Evolutionary conservation across 2,329 filamentous ascomycete species (phyloP), one percentile per base, ranked within the genome.

Genomic region (Sporothrix luriei): DNA sequence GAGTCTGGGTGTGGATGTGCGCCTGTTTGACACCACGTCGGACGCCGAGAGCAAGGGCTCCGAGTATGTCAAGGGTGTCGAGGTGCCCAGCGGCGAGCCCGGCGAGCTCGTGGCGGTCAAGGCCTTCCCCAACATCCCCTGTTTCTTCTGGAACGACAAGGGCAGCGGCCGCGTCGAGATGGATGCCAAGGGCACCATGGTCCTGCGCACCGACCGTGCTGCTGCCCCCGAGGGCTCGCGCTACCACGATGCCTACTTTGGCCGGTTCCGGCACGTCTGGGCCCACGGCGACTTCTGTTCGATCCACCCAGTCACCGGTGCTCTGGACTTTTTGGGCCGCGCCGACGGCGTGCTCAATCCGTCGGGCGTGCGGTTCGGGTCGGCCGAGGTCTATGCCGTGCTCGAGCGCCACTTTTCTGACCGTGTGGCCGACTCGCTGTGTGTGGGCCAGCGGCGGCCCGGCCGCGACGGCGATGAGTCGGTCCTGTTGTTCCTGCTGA

Each of bases 331-430:
- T 73, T 83, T 92, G 0, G 91, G 91, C 1, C 84, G 91, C 1
- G 90, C 88, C 2, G 92, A 95, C 75, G 92, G 91, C 14, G 91
- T 95, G 2, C 80, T 95, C 66, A 95, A 95, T 76, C 92, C 92
- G 0, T 88, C 85, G 7, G 92, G 92, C 0, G 88, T 95, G 13
- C 84, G 92, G 0, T 96, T 95, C 75, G 92, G 92, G 0, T 91
- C 88, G 4, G 88, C 91, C 0, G 92, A 95, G 78, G 90, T 95
- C 46, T 96, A 95, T 78, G 85, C 84, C 14, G 90, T 94, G 0
- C 78, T 94, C 4, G 90, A 92, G 78, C 80, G 83, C 29, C 81
- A 85, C 68, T 94, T 94, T 72, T 80, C 86, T 0, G 82, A 85
- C 19, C 80, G 84, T 65, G 80, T 95, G 3, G 82, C 83, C 4